Percentiles rank a stretch among this genome's conserved stretches.
phyloP scores from a whole-genome alignment of 306 rosid genomes.

The Gastrolobium bilobum region DNA sequence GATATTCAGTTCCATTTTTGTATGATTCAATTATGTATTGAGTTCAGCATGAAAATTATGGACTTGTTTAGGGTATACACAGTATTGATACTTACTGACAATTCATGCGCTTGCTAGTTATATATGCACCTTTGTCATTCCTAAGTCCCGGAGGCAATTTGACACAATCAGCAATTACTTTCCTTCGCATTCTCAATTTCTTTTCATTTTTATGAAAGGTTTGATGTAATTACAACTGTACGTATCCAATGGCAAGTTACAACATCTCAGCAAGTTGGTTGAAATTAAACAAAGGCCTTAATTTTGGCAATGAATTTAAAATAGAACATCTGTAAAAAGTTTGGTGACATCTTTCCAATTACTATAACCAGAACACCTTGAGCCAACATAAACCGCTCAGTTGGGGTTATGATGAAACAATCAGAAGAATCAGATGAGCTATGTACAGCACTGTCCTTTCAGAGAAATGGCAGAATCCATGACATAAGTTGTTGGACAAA shows the following conservation, averaged over 20 bases:
- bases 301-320: slow-evolving; percentile 51
- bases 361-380: slow-evolving; percentile 49
- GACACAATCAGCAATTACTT: slow-evolving; percentile 25
- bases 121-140: slow-evolving; percentile 23
- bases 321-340: slow-evolving; percentile 42
- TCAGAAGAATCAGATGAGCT: slow-evolving; percentile 50
- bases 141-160: slow-evolving; percentile 30
- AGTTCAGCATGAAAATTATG: neutral
- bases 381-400: slow-evolving; percentile 52
- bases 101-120: neutral
- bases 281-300: slow-evolving; percentile 43
- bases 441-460: slow-evolving; percentile 52
- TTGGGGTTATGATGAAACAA: slow-evolving; percentile 50
- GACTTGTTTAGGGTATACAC: neutral
- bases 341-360: slow-evolving; percentile 45
- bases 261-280: slow-evolving; percentile 42
- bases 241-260: slow-evolving; percentile 48
- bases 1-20: neutral
- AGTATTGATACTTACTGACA: neutral
- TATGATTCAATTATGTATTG: neutral
- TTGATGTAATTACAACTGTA: slow-evolving; percentile 46
- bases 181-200: slow-evolving; percentile 40
- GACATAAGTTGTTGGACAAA: slow-evolving; percentile 49
- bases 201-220: slow-evolving; percentile 45
- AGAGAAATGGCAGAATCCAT: slow-evolving; percentile 47